Percentiles rank a stretch among this genome's conserved stretches.
Conservation (phyloP, 352 stramenopile genomes). For the Globisporangium cylindrosporum region DNA sequence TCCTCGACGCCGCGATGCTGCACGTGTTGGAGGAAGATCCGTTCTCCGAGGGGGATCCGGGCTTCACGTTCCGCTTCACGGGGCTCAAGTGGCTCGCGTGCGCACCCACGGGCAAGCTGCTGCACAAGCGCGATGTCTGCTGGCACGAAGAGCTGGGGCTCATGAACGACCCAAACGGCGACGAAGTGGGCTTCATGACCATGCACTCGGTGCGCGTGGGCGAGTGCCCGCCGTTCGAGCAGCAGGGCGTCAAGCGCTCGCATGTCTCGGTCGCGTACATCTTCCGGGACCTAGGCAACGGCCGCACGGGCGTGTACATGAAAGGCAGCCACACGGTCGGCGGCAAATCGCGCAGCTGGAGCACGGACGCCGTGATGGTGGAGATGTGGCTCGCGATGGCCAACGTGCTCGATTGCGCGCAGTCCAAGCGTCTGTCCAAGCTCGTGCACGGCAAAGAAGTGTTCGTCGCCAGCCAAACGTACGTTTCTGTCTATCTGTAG, state of each 20-base stretch:
- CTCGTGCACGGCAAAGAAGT: slow-evolving; percentile 50
- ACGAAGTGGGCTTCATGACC: slow-evolving; percentile 59
- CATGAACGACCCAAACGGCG: slow-evolving; percentile 39
- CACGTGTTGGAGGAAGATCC: slow-evolving; percentile 56
- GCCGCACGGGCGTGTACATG: slow-evolving; percentile 63
- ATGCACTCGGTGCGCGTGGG: slow-evolving; percentile 53
- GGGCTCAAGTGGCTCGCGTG: slow-evolving; percentile 64
- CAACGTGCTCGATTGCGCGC: slow-evolving; percentile 49
- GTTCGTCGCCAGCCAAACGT: slow-evolving; percentile 46
- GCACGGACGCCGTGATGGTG: slow-evolving; percentile 44
- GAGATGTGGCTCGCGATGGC: slow-evolving; percentile 63
- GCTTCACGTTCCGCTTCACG: slow-evolving; percentile 49
- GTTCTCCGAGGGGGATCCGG: slow-evolving; percentile 46
- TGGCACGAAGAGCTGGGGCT: slow-evolving; percentile 62
- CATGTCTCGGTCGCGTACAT: slow-evolving; percentile 59
- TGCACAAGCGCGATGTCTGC: slow-evolving; percentile 66
- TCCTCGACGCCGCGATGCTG: slow-evolving; percentile 51
- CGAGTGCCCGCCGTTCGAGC: slow-evolving; percentile 56
- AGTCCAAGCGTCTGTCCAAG: slow-evolving; percentile 55
- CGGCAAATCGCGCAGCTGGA: slow-evolving; percentile 60
- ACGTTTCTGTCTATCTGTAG: slow-evolving; percentile 13
- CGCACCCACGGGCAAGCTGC: slow-evolving; percentile 40
- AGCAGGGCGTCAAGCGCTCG: slow-evolving; percentile 51
- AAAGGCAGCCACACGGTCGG: slow-evolving; percentile 48
- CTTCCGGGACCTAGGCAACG: slow-evolving; percentile 49